A percentile compares a stretch with the other conserved stretches of the same genome.
These are phyloP conservation scores for Ascochyta fabae DNA, from an alignment of 2,329 filamentous ascomycete genomes.

Conservation along the genomic window DNA sequence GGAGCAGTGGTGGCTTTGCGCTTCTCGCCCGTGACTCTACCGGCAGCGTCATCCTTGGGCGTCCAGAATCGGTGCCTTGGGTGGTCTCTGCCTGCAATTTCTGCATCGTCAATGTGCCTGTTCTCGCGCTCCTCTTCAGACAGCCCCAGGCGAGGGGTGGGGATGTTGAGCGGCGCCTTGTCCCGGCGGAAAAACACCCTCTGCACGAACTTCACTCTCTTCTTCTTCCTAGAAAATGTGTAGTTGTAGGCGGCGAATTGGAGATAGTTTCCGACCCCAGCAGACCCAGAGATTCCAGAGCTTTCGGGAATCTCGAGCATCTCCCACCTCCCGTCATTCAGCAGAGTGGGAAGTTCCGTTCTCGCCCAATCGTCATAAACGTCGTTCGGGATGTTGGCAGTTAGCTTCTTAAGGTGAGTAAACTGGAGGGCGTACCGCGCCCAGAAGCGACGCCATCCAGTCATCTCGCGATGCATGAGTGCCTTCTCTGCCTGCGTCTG, in stretches of 20 bases:
- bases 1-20: neutral
- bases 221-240: constrained; percentile 23
- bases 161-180: constrained; percentile 23
- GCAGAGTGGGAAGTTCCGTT: constrained; percentile 26
- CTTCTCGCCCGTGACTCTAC: neutral
- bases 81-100: constrained; percentile 22
- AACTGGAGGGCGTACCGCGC: constrained; percentile 43
- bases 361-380: constrained; percentile 46
- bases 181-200: constrained; percentile 44
- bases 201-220: constrained; percentile 39
- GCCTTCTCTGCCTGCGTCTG: constrained; percentile 31
- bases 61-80: constrained; percentile 39
- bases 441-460: constrained; percentile 48
- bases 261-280: too few species aligned
- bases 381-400: constrained; percentile 36
- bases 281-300: neutral
- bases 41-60: neutral
- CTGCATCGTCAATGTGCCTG: constrained; percentile 29
- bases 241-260: too few species aligned
- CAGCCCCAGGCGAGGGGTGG: constrained; percentile 1
- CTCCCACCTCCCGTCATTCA: constrained; percentile 39
- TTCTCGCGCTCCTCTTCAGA: constrained; percentile 32
- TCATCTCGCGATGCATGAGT: constrained; percentile 42
- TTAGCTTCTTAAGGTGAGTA: constrained; percentile 47
- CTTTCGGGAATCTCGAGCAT: constrained; percentile 40